A percentile compares a stretch with the other conserved stretches of the same genome.
Conservation (phyloP, 139 green algal genomes). For the Chara braunii region DNA sequence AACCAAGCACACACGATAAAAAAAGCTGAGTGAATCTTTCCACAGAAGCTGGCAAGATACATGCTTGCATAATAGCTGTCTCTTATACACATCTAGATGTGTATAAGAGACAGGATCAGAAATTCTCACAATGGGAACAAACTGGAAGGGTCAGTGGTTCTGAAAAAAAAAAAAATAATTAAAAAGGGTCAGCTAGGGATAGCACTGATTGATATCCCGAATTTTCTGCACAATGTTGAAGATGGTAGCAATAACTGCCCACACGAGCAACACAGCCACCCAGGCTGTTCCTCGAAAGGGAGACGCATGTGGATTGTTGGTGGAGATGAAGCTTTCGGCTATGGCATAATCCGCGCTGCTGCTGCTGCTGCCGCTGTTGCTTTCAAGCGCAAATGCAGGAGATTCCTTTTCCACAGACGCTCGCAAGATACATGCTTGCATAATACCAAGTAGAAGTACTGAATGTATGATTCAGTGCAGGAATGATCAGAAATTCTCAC, state of each 20-base stretch:
- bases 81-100: neutral
- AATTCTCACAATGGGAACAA: neutral
- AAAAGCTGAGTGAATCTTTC: no score
- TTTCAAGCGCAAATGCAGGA: neutral
- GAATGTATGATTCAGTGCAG: slow-evolving; percentile 7
- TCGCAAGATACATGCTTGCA: slow-evolving; percentile 1
- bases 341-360: neutral
- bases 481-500: slow-evolving; percentile 1
- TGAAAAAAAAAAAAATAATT: neutral
- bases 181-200: neutral
- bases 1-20: no score
- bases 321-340: slow-evolving; percentile 5
- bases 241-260: slow-evolving; percentile 17
- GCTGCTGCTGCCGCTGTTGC: neutral
- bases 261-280: slow-evolving; percentile 3
- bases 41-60: no score
- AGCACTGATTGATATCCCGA: neutral
- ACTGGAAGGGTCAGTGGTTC: neutral
- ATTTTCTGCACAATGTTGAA: slow-evolving; percentile 14
- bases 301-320: slow-evolving; percentile 20
- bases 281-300: slow-evolving; percentile 14
- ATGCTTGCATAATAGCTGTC: no score
- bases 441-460: slow-evolving; percentile 7
- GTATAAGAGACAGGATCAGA: neutral
- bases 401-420: neutral